phyloP scores from a whole-genome alignment of 2,329 filamentous ascomycete species.

The Beauveria pseudobassiana region DNA sequence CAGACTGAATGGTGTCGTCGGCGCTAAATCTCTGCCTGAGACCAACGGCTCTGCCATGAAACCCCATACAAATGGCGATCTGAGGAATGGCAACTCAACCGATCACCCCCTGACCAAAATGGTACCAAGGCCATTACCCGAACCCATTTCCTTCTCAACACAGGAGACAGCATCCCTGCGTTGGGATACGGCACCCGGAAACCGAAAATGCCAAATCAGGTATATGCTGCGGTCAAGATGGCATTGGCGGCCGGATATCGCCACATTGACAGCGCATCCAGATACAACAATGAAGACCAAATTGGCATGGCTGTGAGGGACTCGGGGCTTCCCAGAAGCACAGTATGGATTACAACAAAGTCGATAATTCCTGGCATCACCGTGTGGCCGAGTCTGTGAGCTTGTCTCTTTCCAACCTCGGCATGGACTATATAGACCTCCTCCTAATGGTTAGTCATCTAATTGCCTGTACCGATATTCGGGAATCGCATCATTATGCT shows the following conservation, averaged over 20 bases:
- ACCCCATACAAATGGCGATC: too few species aligned
- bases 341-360: constrained; percentile 7
- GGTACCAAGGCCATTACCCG: neutral
- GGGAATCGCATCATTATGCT: neutral
- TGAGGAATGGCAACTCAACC: neutral
- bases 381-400: constrained; percentile 1
- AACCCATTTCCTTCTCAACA: neutral
- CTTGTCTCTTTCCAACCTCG: neutral
- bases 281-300: constrained; percentile 9
- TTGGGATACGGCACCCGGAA: neutral
- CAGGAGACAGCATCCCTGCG: neutral
- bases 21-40: too few species aligned
- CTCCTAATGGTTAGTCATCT: constrained; percentile 1
- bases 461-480: too few species aligned
- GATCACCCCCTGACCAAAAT: neutral
- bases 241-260: neutral
- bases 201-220: neutral
- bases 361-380: constrained; percentile 8
- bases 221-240: neutral
- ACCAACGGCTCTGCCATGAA: too few species aligned
- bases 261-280: constrained; percentile 3
- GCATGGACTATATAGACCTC: constrained; percentile 2
- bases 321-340: neutral
- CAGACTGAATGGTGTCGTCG: too few species aligned
- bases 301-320: constrained; percentile 1